Evolutionary conservation across 2,329 filamentous ascomycete species (phyloP).

Genomic region (Colletotrichum sp.): DNA sequence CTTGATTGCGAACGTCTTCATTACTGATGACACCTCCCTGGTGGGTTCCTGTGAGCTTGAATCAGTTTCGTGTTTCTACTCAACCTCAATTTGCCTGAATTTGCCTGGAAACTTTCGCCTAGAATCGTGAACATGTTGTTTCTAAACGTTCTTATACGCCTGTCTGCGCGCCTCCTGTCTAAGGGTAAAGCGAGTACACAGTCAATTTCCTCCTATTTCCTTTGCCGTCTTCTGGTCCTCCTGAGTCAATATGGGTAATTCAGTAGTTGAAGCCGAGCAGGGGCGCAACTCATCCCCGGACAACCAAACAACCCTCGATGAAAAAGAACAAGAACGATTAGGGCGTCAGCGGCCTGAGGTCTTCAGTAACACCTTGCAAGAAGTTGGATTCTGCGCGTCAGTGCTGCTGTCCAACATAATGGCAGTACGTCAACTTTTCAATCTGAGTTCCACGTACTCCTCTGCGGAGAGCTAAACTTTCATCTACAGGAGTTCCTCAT

Average conservation of each 20-base stretch:
- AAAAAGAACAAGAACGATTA: not conserved
- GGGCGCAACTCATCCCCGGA: not conserved
- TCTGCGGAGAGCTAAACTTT: not conserved
- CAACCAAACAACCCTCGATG: not conserved
- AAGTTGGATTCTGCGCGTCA: not conserved
- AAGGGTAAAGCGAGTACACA: not conserved
- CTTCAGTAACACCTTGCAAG: not conserved
- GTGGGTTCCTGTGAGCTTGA: not conserved
- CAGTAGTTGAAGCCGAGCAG: not conserved
- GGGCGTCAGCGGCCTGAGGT: not conserved
- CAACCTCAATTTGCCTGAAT: not conserved
- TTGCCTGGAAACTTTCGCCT: not conserved
- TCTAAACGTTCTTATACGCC: not conserved
- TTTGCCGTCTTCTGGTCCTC: not conserved
- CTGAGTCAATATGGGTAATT: not conserved
- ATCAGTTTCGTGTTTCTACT: not conserved
- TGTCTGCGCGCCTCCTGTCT: not conserved
- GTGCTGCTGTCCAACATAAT: not conserved
- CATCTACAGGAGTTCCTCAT: not conserved
- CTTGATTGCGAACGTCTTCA: not conserved
- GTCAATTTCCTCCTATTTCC: not conserved
- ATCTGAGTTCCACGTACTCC: accelerated
- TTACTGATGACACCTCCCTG: not conserved
- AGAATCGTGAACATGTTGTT: not conserved
- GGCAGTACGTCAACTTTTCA: not conserved